phyloP scores from a whole-genome alignment of 352 stramenopile genomes.

The Pythium brassicae region DNA sequence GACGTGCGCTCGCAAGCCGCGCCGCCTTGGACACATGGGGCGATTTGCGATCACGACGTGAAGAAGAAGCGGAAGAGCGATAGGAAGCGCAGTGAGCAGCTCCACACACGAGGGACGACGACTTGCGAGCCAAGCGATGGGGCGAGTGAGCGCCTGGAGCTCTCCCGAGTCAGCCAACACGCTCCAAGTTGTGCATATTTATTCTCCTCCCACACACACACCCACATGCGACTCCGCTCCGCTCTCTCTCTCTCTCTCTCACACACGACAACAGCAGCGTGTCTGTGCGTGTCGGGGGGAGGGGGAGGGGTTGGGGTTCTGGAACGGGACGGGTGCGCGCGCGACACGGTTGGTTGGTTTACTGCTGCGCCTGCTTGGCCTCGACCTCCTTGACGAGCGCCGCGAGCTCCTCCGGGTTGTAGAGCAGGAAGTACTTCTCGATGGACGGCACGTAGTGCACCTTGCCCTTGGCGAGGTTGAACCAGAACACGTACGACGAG shows the following conservation, averaged over 20 bases:
- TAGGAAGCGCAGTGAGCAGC: too few species aligned
- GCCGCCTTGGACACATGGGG: too few species aligned
- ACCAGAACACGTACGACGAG: slow-evolving; percentile 86
- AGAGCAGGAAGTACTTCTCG: slow-evolving; percentile 90
- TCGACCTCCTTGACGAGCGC: slow-evolving; percentile 82
- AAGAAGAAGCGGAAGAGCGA: too few species aligned
- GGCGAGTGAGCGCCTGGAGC: neutral
- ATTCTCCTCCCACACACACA: neutral
- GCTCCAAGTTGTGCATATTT: slow-evolving; percentile 9
- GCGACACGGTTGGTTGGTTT: slow-evolving; percentile 3
- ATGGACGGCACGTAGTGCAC: slow-evolving; percentile 83
- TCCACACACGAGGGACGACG: too few species aligned
- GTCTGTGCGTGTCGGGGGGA: neutral
- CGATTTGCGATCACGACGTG: too few species aligned
- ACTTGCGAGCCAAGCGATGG: too few species aligned
- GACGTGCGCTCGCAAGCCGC: too few species aligned
- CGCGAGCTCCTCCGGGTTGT: slow-evolving; percentile 84
- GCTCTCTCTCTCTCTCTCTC: neutral
- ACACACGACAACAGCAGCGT: neutral
- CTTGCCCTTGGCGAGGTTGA: slow-evolving; percentile 85
- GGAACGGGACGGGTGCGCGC: neutral
- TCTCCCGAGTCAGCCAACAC: neutral
- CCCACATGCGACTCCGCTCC: neutral
- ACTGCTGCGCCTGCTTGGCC: slow-evolving; percentile 58
- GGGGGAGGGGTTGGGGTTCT: too few species aligned